A percentile compares a stretch with the other conserved stretches of the same genome.
These are phyloP conservation scores for Polygonum aviculare DNA, from an alignment of 148 eudicot species.

Conservation along the genomic window DNA sequence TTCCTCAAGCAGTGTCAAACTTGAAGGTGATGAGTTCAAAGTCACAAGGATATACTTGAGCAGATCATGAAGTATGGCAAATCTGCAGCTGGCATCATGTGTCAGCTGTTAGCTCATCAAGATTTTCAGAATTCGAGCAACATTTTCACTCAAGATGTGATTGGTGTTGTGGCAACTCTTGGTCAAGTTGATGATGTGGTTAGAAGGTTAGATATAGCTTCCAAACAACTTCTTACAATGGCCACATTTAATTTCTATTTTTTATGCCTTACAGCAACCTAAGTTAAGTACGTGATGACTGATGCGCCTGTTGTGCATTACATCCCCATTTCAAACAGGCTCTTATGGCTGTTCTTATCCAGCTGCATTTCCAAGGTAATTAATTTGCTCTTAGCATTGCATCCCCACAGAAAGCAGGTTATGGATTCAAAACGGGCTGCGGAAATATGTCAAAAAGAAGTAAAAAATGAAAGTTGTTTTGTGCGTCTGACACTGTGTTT, in stretches of 20 bases:
- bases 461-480: slow-evolving; percentile 6
- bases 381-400: no score
- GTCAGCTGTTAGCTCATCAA: slow-evolving; percentile 38
- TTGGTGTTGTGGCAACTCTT: slow-evolving; percentile 80
- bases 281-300: no score
- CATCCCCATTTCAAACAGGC: no score
- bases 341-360: no score
- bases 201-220: slow-evolving; percentile 54
- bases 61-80: slow-evolving; percentile 52
- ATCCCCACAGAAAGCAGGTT: slow-evolving; percentile 49
- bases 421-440: slow-evolving; percentile 83
- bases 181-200: slow-evolving; percentile 69
- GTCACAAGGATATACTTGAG: slow-evolving; percentile 50
- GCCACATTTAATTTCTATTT: neutral
- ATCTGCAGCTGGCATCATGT: slow-evolving; percentile 67
- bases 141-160: slow-evolving; percentile 38
- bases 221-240: neutral
- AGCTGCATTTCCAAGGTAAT: no score
- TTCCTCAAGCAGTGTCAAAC: slow-evolving; percentile 26
- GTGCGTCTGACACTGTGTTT: slow-evolving; percentile 1
- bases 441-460: slow-evolving; percentile 95
- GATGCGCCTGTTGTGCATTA: no score
- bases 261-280: no score
- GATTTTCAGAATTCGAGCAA: slow-evolving; percentile 29
- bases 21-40: slow-evolving; percentile 31